Evolutionary conservation across 176 grass and related monocot genomes (phyloP).

Genomic region (Phoenix dactylifera): DNA sequence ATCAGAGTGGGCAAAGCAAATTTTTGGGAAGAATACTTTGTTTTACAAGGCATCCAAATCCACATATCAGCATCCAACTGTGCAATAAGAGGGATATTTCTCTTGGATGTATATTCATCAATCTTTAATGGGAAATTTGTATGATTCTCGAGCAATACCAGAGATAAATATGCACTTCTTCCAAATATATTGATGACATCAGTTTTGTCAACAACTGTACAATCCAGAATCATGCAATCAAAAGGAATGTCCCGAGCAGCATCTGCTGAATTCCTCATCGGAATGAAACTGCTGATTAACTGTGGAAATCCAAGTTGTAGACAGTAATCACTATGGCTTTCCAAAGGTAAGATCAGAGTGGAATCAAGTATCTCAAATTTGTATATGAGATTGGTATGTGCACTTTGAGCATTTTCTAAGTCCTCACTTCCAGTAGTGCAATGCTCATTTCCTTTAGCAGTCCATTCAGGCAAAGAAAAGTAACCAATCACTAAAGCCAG

Average conservation of each 20-base stretch:
- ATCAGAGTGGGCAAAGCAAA: slow-evolving; percentile 47
- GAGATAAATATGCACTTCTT: slow-evolving; percentile 64
- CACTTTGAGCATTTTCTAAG: slow-evolving; percentile 18
- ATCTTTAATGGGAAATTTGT: slow-evolving; percentile 36
- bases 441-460: slow-evolving; percentile 36
- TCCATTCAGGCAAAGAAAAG: slow-evolving; percentile 89
- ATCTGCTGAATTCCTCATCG: slow-evolving; percentile 39
- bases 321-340: slow-evolving; percentile 50
- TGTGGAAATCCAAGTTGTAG: slow-evolving; percentile 54
- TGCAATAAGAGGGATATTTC: slow-evolving; percentile 50
- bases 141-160: slow-evolving; percentile 35
- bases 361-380: slow-evolving; percentile 82
- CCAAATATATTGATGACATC: slow-evolving; percentile 47
- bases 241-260: slow-evolving; percentile 47
- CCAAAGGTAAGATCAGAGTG: slow-evolving; percentile 61
- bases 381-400: slow-evolving; percentile 35
- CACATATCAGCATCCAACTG: slow-evolving; percentile 69
- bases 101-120: slow-evolving; percentile 50
- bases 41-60: slow-evolving; percentile 64
- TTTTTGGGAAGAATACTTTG: slow-evolving; percentile 22
- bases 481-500: slow-evolving; percentile 76
- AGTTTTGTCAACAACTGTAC: slow-evolving; percentile 37
- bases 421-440: slow-evolving; percentile 24
- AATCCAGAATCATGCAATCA: slow-evolving; percentile 57
- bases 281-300: slow-evolving; percentile 61